These are phyloP conservation scores for Strobilomyces echinocephalus DNA, from an alignment of 768 basidiomycete genomes.

Conservation along the genomic window DNA sequence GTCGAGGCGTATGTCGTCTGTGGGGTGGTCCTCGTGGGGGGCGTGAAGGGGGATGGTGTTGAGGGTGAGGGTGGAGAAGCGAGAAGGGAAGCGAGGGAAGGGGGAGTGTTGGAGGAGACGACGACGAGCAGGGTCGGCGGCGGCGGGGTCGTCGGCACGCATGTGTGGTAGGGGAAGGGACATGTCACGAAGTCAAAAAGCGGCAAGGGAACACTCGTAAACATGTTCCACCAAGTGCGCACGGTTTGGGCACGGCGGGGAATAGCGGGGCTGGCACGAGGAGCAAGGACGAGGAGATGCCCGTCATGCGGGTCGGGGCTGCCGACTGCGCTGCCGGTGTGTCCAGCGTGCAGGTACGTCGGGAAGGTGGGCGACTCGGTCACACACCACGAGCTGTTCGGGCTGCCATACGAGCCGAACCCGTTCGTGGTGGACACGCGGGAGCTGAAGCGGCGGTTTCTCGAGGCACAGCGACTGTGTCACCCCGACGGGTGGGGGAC, in stretches of 20 bases:
- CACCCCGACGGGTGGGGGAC: constrained; percentile 87
- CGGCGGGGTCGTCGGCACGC: constrained; percentile 38
- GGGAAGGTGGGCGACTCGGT: constrained; percentile 49
- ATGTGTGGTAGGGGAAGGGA: constrained; percentile 37
- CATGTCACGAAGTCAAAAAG: constrained; percentile 11
- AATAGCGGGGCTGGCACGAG: constrained; percentile 1
- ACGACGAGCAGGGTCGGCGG: constrained; percentile 43
- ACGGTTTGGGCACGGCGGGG: constrained; percentile 3
- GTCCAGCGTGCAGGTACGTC: constrained; percentile 67
- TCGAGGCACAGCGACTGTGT: constrained; percentile 66
- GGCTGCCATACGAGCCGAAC: constrained; percentile 55
- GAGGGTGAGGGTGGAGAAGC: neutral
- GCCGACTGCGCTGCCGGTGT: constrained; percentile 67
- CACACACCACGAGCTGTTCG: constrained; percentile 67
- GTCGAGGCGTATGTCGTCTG: constrained; percentile 32
- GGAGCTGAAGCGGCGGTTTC: constrained; percentile 60
- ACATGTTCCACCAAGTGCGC: constrained; percentile 15
- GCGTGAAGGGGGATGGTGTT: neutral
- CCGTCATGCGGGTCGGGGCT: constrained; percentile 59
- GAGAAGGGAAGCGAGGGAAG: constrained; percentile 28
- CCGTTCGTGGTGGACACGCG: constrained; percentile 65
- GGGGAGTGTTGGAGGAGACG: constrained; percentile 37
- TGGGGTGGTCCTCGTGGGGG: neutral
- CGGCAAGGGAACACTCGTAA: constrained; percentile 1
- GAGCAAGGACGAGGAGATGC: constrained; percentile 36